These are phyloP conservation scores for Populus tomentosa DNA, from an alignment of 441 rosid species.

Conservation along the genomic window DNA sequence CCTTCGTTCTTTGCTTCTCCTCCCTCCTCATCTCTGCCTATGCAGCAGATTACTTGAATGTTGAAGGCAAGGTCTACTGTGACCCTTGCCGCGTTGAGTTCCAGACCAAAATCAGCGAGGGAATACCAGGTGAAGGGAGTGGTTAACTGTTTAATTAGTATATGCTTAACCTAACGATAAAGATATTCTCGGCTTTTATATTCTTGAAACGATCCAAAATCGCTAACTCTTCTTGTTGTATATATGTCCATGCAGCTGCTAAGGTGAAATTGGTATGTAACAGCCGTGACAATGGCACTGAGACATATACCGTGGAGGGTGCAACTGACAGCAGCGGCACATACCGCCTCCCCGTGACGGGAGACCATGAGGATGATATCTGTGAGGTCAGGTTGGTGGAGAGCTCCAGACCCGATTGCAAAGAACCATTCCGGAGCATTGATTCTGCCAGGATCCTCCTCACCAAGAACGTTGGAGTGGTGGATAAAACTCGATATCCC, in stretches of 20 bases:
- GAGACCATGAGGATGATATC: slow-evolving; percentile 42
- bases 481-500: slow-evolving; percentile 21
- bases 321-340: slow-evolving; percentile 23
- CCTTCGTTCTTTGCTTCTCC: slow-evolving; percentile 31
- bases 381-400: slow-evolving; percentile 28
- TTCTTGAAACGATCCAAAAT: not conserved
- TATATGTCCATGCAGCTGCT: slow-evolving; percentile 18
- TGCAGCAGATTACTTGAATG: slow-evolving; percentile 1
- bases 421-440: slow-evolving; percentile 1
- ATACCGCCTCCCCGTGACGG: slow-evolving; percentile 24
- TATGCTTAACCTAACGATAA: not conserved
- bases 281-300: slow-evolving; percentile 1
- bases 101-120: slow-evolving; percentile 29
- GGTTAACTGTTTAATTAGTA: not conserved
- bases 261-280: slow-evolving; percentile 35
- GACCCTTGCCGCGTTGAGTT: slow-evolving; percentile 51
- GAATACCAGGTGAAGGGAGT: slow-evolving; percentile 18
- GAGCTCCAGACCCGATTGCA: slow-evolving; percentile 32
- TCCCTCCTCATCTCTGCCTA: slow-evolving; percentile 24
- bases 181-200: not conserved
- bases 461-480: slow-evolving; percentile 28
- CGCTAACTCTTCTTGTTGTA: not conserved
- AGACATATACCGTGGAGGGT: slow-evolving; percentile 15
- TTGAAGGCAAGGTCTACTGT: slow-evolving; percentile 47
- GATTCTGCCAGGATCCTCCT: slow-evolving; percentile 31